A percentile compares a stretch with the other conserved stretches of the same genome.
Conservation (phyloP, 2,329 filamentous ascomycete species). For the Fusarium floridanum region DNA sequence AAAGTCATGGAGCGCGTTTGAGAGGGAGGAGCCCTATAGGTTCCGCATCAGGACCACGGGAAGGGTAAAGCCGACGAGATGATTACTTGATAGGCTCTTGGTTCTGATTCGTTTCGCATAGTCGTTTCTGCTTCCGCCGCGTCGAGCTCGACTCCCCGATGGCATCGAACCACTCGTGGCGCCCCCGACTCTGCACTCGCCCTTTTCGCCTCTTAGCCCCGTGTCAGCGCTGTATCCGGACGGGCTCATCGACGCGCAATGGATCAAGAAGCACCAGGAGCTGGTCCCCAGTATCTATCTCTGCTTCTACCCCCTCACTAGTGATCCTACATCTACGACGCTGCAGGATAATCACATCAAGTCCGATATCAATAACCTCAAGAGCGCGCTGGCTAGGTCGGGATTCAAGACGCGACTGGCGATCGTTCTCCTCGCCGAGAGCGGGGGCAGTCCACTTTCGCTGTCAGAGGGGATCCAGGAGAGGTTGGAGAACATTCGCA, state of each 20-base stretch:
- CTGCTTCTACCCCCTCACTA: constrained; percentile 82
- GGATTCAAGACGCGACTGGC: constrained; percentile 84
- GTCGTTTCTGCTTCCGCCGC: constrained; percentile 69
- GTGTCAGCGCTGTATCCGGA: constrained; percentile 88
- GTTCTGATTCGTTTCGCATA: constrained; percentile 51
- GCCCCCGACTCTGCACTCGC: constrained; percentile 81
- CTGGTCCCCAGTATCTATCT: constrained; percentile 84
- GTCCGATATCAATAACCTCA: constrained; percentile 84
- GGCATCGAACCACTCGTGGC: constrained; percentile 62
- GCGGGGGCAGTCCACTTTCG: constrained; percentile 42
- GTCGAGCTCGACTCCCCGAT: constrained; percentile 67
- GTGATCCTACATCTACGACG: constrained; percentile 79
- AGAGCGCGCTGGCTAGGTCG: constrained; percentile 73
- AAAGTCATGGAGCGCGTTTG: constrained; percentile 75
- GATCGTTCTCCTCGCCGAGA: constrained; percentile 67
- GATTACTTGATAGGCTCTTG: constrained; percentile 27
- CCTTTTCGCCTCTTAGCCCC: constrained; percentile 90
- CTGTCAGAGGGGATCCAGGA: constrained; percentile 78
- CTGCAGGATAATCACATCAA: constrained; percentile 91
- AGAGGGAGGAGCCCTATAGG: constrained; percentile 63
- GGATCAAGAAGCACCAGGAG: constrained; percentile 91
- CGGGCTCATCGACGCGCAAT: constrained; percentile 83
- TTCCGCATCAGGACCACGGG: constrained; percentile 82
- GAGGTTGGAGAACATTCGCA: constrained; percentile 82
- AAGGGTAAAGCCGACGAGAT: constrained; percentile 70